Evolutionary conservation across 108 stramenopile genomes (phyloP).

Genomic region (Skeletonema potamos): DNA sequence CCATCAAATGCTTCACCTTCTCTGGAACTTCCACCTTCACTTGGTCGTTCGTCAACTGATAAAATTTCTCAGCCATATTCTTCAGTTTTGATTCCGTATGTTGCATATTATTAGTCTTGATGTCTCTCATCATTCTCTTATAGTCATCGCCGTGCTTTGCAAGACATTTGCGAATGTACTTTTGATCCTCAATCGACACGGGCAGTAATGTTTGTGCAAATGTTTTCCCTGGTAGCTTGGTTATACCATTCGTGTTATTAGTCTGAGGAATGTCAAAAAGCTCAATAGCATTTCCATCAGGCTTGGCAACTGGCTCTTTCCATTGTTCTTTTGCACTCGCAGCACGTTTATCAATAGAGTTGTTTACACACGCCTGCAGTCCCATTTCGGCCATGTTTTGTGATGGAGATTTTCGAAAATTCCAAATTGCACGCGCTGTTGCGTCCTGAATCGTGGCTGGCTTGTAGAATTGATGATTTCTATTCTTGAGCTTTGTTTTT

Average conservation of each 20-base stretch:
- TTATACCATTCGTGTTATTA: slow-evolving; percentile 41
- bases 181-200: slow-evolving; percentile 67
- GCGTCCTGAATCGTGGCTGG: slow-evolving; percentile 60
- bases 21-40: slow-evolving; percentile 63
- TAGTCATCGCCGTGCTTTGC: slow-evolving; percentile 77
- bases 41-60: slow-evolving; percentile 61
- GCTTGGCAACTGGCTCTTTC: slow-evolving; percentile 9
- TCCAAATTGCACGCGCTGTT: slow-evolving; percentile 60
- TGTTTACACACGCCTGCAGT: slow-evolving; percentile 55
- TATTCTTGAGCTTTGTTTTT: slow-evolving; percentile 67
- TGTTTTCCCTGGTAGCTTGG: slow-evolving; percentile 41
- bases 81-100: slow-evolving; percentile 68
- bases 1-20: slow-evolving; percentile 53
- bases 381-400: slow-evolving; percentile 70
- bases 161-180: slow-evolving; percentile 74
- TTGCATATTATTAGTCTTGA: slow-evolving; percentile 81
- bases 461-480: slow-evolving; percentile 51
- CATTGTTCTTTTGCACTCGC: slow-evolving; percentile 18
- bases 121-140: slow-evolving; percentile 67
- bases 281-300: slow-evolving; percentile 49
- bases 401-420: slow-evolving; percentile 62
- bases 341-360: slow-evolving; percentile 26
- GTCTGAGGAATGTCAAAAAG: slow-evolving; percentile 85
- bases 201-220: slow-evolving; percentile 48
- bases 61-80: slow-evolving; percentile 74